phyloP scores from a whole-genome alignment of 768 basidiomycete species.

The Serendipita sp. region DNA sequence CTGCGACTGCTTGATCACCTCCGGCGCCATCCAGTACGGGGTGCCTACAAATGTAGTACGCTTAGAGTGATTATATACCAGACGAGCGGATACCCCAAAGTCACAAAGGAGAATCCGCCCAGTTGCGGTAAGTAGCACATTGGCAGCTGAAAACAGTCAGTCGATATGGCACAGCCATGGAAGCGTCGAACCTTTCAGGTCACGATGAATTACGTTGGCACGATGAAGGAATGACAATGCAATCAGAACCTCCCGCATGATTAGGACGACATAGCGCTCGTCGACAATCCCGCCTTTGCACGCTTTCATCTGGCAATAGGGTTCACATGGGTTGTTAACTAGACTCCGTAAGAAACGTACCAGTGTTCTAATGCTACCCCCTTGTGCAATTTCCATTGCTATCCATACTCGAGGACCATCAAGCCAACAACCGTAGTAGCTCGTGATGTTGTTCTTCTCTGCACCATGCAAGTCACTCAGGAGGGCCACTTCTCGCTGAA shows the following conservation, averaged over 20 bases:
- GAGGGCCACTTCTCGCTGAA: conserved; percentile 89
- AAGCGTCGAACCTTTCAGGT: conserved; percentile 52
- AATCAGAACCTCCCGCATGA: conserved; percentile 74
- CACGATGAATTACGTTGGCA: conserved; percentile 87
- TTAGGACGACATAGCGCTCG: conserved; percentile 77
- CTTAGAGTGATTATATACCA: conserved; percentile 72
- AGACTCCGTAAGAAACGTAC: conserved; percentile 15
- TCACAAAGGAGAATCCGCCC: conserved; percentile 94
- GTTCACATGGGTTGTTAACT: background rate
- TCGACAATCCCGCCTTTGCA: conserved; percentile 59
- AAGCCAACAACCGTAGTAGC: conserved; percentile 93
- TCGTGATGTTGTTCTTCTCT: conserved; percentile 72
- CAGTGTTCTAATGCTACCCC: conserved; percentile 82
- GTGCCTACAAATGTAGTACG: conserved; percentile 94
- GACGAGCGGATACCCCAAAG: conserved; percentile 92
- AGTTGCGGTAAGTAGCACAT: conserved; percentile 74
- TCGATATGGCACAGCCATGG: background rate
- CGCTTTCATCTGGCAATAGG: conserved; percentile 51
- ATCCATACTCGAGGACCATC: conserved; percentile 97
- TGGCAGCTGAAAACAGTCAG: conserved; percentile 42
- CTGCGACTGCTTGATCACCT: conserved; percentile 81
- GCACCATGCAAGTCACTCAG: conserved; percentile 71
- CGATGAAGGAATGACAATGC: conserved; percentile 84
- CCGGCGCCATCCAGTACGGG: conserved; percentile 99
- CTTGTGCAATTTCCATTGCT: conserved; percentile 93